Conservation (phyloP, 345 rosid genomes). For the Eucalyptus regnans region DNA sequence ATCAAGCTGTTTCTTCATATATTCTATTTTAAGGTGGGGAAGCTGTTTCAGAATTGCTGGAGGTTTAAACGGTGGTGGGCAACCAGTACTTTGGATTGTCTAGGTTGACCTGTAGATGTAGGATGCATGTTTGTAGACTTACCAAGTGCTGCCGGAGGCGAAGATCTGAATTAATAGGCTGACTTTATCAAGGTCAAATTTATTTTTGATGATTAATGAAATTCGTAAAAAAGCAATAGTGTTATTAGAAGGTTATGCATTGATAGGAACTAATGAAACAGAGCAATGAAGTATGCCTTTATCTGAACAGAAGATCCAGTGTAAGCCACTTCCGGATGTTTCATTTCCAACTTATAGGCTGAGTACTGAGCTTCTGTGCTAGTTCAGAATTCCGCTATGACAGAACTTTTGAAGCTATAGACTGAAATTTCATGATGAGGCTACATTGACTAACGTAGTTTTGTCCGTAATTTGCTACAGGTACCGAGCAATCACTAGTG, state of each 20-base stretch:
- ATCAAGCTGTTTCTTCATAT: neutral
- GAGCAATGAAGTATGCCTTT: neutral
- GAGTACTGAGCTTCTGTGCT: neutral
- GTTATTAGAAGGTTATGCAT: neutral
- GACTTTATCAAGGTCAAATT: neutral
- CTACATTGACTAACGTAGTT: neutral
- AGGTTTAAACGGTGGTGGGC: neutral
- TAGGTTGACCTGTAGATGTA: neutral
- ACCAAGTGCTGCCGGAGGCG: neutral
- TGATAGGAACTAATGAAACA: neutral
- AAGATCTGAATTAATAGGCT: neutral
- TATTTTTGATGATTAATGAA: neutral
- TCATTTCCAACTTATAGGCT: neutral
- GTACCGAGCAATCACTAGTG: conserved; percentile 87
- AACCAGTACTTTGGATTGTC: neutral
- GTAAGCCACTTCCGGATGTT: neutral
- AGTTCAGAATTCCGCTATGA: neutral
- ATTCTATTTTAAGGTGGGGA: neutral
- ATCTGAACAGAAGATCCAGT: neutral
- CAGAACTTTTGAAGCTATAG: neutral
- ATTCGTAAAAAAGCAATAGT: neutral
- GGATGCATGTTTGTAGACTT: neutral
- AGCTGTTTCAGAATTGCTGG: neutral
- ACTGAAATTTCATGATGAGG: neutral
- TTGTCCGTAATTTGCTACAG: conserved; percentile 3